Base-by-base conservation (phyloP, 2,329 filamentous ascomycete genomes). In the Xenoacremonium recifei region DNA sequence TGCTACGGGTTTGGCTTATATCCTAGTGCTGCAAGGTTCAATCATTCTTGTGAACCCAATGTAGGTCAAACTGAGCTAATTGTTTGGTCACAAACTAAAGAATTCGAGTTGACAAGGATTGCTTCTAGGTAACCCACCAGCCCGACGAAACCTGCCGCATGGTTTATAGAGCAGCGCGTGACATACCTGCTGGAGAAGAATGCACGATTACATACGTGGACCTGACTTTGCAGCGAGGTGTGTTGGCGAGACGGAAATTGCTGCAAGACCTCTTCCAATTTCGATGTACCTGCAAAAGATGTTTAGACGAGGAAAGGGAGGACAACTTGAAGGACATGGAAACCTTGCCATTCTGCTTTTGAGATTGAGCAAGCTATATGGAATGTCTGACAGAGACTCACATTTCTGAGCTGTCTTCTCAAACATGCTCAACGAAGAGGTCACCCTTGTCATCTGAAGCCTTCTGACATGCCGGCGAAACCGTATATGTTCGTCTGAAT, bases 181-280 rank as follows among this genome's bases (percentile, higher is more conserved):
- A 61, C 11, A 58, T 61, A 4, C 10, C 12, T 3, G 39, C 48
- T 19, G 51, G 47, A 1, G 58, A 61, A 35, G 58, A 61, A 16
- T 55, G 52, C 16, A 48, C 49, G 30, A 60, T 61, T 19, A 57
- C 56, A 0, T 61, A 61, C 38, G 60, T 61, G 33, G 58, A 61
- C 32, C 47, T 57, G 2, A 49, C 48, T 4, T 44, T 18, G 1
- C 44, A 45, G 4, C 23, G 37, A n/a, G 41, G 48, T n/a, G 35
- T 58, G 0, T 37, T 35, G 3, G 48, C 39, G 18, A 50, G 58
- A 5, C 55, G 56, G 10, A 30, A 48, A 3, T 37, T 42, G 11
- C 40, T 49, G 0, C 37, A 53, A 7, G 50, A 51, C 1, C 53
- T 56, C 5, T 60, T 60, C 21, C 51, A 48, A 3, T 60, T 60